These are phyloP conservation scores for Ophiostoma sp. DNA, from an alignment of 2,329 filamentous ascomycete species.

Conservation along the genomic window DNA sequence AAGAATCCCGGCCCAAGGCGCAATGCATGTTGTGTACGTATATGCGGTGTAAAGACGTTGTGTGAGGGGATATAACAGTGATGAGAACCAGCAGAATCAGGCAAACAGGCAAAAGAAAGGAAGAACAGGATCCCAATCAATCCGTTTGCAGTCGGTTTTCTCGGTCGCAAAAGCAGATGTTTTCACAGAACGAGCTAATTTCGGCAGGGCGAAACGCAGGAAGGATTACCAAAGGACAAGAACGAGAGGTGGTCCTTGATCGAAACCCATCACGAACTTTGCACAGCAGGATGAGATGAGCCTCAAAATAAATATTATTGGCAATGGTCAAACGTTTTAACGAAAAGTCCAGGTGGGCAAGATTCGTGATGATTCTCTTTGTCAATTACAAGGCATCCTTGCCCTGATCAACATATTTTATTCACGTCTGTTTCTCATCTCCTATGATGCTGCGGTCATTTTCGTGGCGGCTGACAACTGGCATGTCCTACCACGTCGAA, in stretches of 20 bases:
- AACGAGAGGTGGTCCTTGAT: not conserved
- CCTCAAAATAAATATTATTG: not conserved
- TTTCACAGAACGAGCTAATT: not conserved
- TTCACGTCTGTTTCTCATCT: not conserved
- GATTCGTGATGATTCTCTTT: not conserved
- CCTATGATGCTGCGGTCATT: not conserved
- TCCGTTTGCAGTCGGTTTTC: not conserved
- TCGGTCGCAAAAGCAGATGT: not conserved
- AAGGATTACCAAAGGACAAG: not conserved
- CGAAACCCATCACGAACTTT: not conserved
- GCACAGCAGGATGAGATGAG: not conserved
- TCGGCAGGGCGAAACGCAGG: not conserved
- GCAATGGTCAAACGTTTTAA: too few species aligned
- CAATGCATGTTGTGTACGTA: conserved; percentile 2
- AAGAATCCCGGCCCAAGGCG: conserved; percentile 12
- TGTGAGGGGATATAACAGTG: not conserved
- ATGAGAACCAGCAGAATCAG: not conserved
- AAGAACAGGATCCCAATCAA: not conserved
- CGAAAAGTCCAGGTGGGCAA: not conserved
- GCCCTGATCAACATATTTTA: not conserved
- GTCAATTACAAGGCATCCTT: not conserved
- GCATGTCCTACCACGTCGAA: not conserved
- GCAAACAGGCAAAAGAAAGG: not conserved
- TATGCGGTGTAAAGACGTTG: not conserved
- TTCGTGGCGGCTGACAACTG: not conserved